Conservation (phyloP, 1,284 basidiomycete genomes). For the Naganishia liquefaciens region DNA sequence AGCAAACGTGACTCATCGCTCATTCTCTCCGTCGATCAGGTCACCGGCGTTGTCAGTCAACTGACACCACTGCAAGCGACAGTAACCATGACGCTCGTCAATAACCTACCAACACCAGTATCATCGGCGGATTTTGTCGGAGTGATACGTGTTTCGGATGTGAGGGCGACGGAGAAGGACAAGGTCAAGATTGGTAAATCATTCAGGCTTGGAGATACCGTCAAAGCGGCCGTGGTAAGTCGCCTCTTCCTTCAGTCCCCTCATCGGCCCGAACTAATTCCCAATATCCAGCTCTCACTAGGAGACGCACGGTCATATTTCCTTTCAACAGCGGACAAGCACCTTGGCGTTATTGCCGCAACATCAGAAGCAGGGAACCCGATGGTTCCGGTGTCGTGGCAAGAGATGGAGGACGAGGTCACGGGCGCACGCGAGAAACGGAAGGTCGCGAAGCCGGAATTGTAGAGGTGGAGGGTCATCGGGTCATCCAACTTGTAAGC, state of each 20-base stretch:
- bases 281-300: conserved; percentile 73
- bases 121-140: conserved; percentile 88
- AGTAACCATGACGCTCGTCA: conserved; percentile 83
- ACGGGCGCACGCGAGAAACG: conserved; percentile 51
- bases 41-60: conserved; percentile 56
- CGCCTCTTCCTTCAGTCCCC: background rate
- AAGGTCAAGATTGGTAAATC: conserved; percentile 90
- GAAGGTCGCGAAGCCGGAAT: conserved; percentile 56
- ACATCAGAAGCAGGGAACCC: conserved; percentile 52
- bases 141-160: conserved; percentile 86
- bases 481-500: too few species aligned
- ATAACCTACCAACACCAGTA: conserved; percentile 79
- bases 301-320: conserved; percentile 94
- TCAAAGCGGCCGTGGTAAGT: conserved; percentile 86
- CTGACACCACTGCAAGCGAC: conserved; percentile 84
- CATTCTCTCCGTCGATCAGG: conserved; percentile 33
- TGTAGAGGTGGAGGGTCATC: background rate
- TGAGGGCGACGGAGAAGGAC: conserved; percentile 85
- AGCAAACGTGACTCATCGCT: conserved; percentile 18
- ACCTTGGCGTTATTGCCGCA: conserved; percentile 66
- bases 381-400: conserved; percentile 51
- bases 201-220: conserved; percentile 93
- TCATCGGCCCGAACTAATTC: background rate
- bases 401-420: conserved; percentile 54
- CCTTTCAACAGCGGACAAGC: conserved; percentile 89